Base-by-base conservation (phyloP, 139 green algal species). In the Micractinium sp. region DNA sequence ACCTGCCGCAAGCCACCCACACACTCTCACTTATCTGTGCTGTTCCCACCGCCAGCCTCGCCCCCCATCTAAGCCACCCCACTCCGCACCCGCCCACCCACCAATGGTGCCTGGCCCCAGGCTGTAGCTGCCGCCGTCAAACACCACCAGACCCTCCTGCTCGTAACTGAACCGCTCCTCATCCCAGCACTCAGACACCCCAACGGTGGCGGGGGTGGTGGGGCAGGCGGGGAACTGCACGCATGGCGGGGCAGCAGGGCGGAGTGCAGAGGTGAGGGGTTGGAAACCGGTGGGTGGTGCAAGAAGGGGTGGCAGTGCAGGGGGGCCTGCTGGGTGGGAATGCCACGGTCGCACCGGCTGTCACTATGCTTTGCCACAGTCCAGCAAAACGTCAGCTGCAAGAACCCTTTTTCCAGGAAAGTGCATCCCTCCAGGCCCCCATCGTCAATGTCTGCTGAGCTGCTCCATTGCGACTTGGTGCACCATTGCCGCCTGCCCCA, bases 101-200 rank as follows among this genome's bases (percentile, higher is more conserved):
- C 39, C 61, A 2, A 88, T 60, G 89, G 77, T 67, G 73, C 39
- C 15, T 61, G 60, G 90, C 2, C 92, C 92, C 31, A 78, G 66
- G 36, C 85, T 93, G 78, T 93, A 94, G 33, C 85, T 85, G 66
- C 92, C 92, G 9, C 92, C 92, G 35, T 94, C 92, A 85, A 94
- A 94, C 29, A 94, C 80, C 29, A 94, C 90, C 29, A 94, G 87
- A 16, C 92, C 92, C 38, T 85, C 74, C 67, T 94, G 85, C 41
- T 87, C 86, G 5, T 60, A 18, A 15, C 14, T 36, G 27, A 94
- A 73, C 2, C n/a, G n/a, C 66, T 94, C 91, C 27, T 81, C 71
- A 0, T 93, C 89, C 92, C 92, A 94, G 25, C 90, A 89, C 36
- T 85, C 78, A 5, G 67, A 19, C 39, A 78, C 38, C 22, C 56